Evolutionary conservation across 1,139 yeast genomes (phyloP), one percentile per base, ranked within the genome.

Genomic region (Meyerozyma elateridarum): DNA sequence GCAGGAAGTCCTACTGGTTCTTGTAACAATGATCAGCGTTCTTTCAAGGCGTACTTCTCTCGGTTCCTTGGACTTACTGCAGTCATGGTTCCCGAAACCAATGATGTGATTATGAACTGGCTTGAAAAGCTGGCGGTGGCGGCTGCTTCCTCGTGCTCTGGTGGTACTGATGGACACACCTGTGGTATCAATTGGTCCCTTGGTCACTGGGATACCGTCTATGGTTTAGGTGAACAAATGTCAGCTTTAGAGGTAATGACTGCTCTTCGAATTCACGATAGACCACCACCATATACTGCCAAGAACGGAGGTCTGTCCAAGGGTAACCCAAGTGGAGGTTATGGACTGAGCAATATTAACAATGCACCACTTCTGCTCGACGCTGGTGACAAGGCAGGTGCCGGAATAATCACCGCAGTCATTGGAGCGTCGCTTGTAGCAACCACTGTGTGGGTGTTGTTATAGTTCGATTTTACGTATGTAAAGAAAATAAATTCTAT

Each of bases 161-260:
- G 93, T 34, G 91, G 91, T 40, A 40, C 59, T 1, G 89, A 82
- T 51, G 81, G 82, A n/a, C 78, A 76, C 40, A 82, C 91, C 0
- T 84, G 93, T 58, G 91, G 91, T 16, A 61, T 73, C 41, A 63
- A 72, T 47, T 84, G 93, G 93, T 47, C 64, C 9, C 49, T 52
- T 22, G 59, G 56, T 21, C 35, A 45, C 18, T 79, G 83, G 76
- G 93, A 84, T 57, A 79, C 76, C 4, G 48, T 51, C 26, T 82
- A 70, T 49, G 93, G 94, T 5, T 61, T 85, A 15, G 94, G 94
- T 24, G 91, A 85, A 53, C 89, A 85, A 52, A 75, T 81, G 70
- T 64, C 73, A 34, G 89, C 94, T 0, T 61, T 85, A 37, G 94
- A 83, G 48, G 73, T 74, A n/a, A 70, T 85, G 32, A 46, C 57